These are phyloP conservation scores for Erodium trifolium DNA, from an alignment of 441 rosid genomes.

Conservation along the genomic window DNA sequence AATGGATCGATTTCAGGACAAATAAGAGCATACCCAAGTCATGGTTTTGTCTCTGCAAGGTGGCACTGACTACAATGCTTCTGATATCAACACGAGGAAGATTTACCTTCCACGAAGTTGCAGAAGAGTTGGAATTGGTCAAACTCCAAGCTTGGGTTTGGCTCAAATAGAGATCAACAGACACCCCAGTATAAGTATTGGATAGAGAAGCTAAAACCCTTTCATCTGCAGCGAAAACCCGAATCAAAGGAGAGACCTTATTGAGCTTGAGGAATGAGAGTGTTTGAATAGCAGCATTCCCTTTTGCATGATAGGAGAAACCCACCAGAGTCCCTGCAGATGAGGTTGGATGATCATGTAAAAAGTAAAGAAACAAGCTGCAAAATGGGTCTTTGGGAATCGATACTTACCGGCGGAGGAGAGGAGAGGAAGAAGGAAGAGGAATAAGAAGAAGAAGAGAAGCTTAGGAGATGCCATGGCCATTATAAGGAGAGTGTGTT, in stretches of 20 bases:
- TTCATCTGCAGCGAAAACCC: slow-evolving; percentile 8
- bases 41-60: slow-evolving; percentile 5
- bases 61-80: slow-evolving; percentile 19
- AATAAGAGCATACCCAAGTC: slow-evolving; percentile 28
- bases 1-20: slow-evolving; percentile 29
- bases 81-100: slow-evolving; percentile 20
- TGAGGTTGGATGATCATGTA: too few relatives aligned
- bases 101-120: slow-evolving; percentile 20
- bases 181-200: slow-evolving; percentile 12
- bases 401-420: slow-evolving; percentile 37
- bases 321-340: slow-evolving; percentile 38
- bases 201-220: slow-evolving; percentile 11
- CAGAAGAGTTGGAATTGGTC: slow-evolving; percentile 24
- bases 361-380: too few relatives aligned
- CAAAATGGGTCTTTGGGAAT: slow-evolving; percentile 2
- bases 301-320: slow-evolving; percentile 25
- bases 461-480: slow-evolving; percentile 25
- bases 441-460: slow-evolving; percentile 30
- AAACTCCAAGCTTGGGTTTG: slow-evolving; percentile 18
- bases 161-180: slow-evolving; percentile 33
- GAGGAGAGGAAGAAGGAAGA: slow-evolving; percentile 38
- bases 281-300: neutral
- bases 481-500: slow-evolving; percentile 32
- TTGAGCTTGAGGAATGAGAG: slow-evolving; percentile 19
- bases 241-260: slow-evolving; percentile 24